phyloP scores from a whole-genome alignment of 345 rosid species.

The Geranium rotundifolium region DNA sequence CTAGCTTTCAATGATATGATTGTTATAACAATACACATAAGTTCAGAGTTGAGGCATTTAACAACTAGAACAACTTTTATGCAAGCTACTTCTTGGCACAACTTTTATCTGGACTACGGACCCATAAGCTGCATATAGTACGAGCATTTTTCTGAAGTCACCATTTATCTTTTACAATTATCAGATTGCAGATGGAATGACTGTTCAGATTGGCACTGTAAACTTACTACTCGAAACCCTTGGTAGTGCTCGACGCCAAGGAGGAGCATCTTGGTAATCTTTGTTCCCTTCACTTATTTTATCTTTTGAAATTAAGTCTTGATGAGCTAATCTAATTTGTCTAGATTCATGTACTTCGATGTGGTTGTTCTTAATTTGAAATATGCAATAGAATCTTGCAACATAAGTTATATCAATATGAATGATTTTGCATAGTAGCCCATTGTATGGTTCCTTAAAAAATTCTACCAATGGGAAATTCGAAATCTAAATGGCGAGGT shows the following conservation, averaged over 20 bases:
- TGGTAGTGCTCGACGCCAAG: constrained; percentile 52
- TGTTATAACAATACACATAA: constrained; percentile 1
- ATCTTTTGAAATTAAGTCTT: neutral
- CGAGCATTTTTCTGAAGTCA: constrained; percentile 1
- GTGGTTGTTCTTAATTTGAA: neutral
- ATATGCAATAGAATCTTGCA: neutral
- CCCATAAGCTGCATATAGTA: neutral
- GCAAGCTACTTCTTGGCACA: neutral
- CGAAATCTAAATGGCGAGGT: neutral
- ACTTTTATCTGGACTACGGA: neutral
- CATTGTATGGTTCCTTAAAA: neutral
- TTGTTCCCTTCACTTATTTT: constrained; percentile 1
- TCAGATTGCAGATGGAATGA: constrained; percentile 99
- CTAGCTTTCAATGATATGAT: neutral
- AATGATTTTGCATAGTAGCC: neutral
- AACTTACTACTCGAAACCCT: constrained; percentile 91
- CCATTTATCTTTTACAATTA: constrained; percentile 11
- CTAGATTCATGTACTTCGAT: neutral
- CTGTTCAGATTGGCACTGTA: constrained; percentile 71
- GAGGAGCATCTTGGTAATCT: constrained; percentile 85
- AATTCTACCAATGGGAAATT: neutral
- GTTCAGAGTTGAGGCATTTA: neutral
- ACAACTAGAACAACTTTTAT: constrained; percentile 1
- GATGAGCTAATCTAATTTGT: neutral
- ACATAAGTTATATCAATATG: neutral